Evolutionary conservation across 1,284 basidiomycete species (phyloP), one percentile per base, ranked within the genome.

Genomic region (Cutaneotrichosporon spelunceum): DNA sequence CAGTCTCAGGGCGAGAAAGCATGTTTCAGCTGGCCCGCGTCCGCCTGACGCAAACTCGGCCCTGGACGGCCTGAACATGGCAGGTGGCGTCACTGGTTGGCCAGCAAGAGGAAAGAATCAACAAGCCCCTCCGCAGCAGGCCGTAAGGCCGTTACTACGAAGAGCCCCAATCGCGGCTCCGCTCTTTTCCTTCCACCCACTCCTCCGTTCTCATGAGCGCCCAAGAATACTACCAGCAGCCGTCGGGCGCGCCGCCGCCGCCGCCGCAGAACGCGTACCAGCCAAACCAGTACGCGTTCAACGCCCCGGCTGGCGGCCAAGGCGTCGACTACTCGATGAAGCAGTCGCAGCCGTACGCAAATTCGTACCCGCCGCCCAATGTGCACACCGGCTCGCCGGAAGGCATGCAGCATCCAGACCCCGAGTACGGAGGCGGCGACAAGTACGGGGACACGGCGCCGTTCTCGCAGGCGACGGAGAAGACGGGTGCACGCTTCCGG

Each of bases 401-500:
- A 7, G 30, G 30, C 8, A 33, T 33, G 30, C 7, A n/a, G 7
- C 19, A 42, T 16, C 39, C 14, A 4, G 23, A 65, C 53, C 27
- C 56, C 50, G 52, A 62, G 49, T 57, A 65, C 60, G 60, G 60
- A 14, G 60, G 57, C 34, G 55, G 42, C 29, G 47, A 63, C 36
- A 63, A 61, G 52, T 73, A 72, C 52, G 73, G 71, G 50, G 72
- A 77, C 60, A 64, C 76, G 27, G 56, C 84, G 82, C 72, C 70
- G 68, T 68, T 87, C 86, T 79, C 81, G 79, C 56, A 86, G 84
- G 29, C 74, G 82, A 86, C 70, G 4, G 71, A 75, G 39, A 73
- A 74, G 64, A 77, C 78, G 53, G 85, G 84, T 16, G 85, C 84
- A 42, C 78, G 89, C 42, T 88, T 90, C 80, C 84, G 84, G 66